Evolutionary conservation across 2,329 filamentous ascomycete genomes (phyloP).

Genomic region (Chaetomiaceae sp.): DNA sequence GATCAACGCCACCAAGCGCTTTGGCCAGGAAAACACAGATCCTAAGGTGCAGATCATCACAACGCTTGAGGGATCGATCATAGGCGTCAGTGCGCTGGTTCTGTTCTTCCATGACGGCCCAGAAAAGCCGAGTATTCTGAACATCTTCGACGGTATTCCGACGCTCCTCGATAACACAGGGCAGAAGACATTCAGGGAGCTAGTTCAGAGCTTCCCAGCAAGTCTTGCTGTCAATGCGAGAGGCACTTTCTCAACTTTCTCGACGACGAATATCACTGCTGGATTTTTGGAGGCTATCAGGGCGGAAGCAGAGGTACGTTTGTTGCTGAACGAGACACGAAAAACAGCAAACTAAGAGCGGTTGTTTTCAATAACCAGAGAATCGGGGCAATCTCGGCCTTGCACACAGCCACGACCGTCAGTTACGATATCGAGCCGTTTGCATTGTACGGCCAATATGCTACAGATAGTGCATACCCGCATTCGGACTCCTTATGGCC

Average conservation of each 20-base stretch:
- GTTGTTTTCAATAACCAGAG: too few relatives aligned
- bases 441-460: slow-evolving; percentile 27
- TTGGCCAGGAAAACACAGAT: slow-evolving; percentile 26
- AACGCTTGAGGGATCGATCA: slow-evolving; percentile 21
- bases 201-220: slow-evolving; percentile 21
- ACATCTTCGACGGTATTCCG: slow-evolving; percentile 23
- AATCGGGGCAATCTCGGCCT: slow-evolving; percentile 7
- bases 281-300: slow-evolving; percentile 26
- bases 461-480: slow-evolving; percentile 30
- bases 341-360: background rate
- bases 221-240: slow-evolving; percentile 18
- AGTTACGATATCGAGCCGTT: slow-evolving; percentile 32
- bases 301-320: slow-evolving; percentile 21
- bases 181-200: slow-evolving; percentile 13
- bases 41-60: slow-evolving; percentile 29
- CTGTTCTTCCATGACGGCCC: slow-evolving; percentile 31
- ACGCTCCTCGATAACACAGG: slow-evolving; percentile 9
- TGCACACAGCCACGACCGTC: slow-evolving; percentile 22
- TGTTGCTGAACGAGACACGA: too few relatives aligned
- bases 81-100: slow-evolving; percentile 14
- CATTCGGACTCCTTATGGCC: slow-evolving; percentile 27
- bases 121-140: slow-evolving; percentile 22
- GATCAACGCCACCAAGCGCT: slow-evolving; percentile 27
- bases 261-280: slow-evolving; percentile 25
- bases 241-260: slow-evolving; percentile 29